Evolutionary conservation across 192 early-diverging fungal species (phyloP).

Genomic region (Rhizophlyctis rosea): DNA sequence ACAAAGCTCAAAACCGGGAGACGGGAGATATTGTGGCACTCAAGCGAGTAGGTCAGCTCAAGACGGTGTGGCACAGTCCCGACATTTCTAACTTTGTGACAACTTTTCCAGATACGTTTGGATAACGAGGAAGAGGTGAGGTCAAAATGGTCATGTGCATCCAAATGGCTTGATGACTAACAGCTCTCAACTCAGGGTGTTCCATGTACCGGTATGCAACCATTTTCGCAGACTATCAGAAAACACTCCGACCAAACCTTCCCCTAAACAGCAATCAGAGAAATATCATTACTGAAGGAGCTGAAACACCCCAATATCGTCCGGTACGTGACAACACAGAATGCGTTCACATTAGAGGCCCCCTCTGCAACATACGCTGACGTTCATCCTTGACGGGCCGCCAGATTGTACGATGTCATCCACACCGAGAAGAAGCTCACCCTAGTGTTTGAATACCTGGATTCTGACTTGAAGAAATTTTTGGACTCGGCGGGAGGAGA

Average conservation of each 20-base stretch:
- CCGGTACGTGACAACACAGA: constrained; percentile 70
- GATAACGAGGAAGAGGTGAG: constrained; percentile 47
- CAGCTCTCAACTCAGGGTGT: constrained; percentile 28
- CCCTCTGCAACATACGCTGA: constrained; percentile 71
- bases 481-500: constrained; percentile 69
- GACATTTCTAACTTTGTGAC: constrained; percentile 27
- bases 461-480: constrained; percentile 98
- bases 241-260: too few relatives aligned
- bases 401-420: constrained; percentile 90
- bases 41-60: constrained; percentile 68
- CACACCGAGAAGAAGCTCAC: constrained; percentile 98
- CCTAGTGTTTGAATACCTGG: constrained; percentile 97
- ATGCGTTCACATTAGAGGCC: constrained; percentile 44
- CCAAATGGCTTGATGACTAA: constrained; percentile 34
- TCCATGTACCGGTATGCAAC: constrained; percentile 44
- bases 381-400: constrained; percentile 18
- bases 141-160: constrained; percentile 7
- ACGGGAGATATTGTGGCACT: constrained; percentile 96
- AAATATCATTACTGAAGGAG: constrained; percentile 78
- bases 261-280: constrained; percentile 63
- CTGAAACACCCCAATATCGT: constrained; percentile 71
- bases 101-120: constrained; percentile 42
- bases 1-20: constrained; percentile 96
- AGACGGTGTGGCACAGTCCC: constrained; percentile 29
- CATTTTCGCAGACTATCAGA: too few relatives aligned